Base-by-base conservation (phyloP, 495 filamentous ascomycete species). In the Trypethelium eluteriae region DNA sequence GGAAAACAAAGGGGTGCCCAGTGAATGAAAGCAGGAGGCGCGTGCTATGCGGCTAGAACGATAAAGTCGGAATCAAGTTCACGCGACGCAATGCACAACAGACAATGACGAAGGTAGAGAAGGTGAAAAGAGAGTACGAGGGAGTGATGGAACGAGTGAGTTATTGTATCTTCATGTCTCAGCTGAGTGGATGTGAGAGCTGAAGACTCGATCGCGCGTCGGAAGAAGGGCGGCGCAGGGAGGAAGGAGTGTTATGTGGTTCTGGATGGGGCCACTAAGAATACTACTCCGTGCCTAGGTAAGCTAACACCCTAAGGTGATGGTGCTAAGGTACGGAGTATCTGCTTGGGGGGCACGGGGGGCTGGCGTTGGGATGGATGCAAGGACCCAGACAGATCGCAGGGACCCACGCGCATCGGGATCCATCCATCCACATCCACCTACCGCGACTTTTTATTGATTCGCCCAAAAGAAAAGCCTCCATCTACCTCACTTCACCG, bases 41-140 rank as follows among this genome's bases (percentile, higher is more conserved):
- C 9, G 41, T 46, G 7, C 41, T 9, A 53, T 14, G 32, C 34
- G 18, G 32, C 34, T 18, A 35, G 32, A 35, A 59, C 36, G n/a
- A 59, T 59, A 32, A 18, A 32, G 53, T 32, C 36, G 36, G 18
- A 59, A 3, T 39, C 35, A 25, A 47, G 9, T 59, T 38, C 32
- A 41, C 12, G 56, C 35, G 18, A 47, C 16, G 64, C 46, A 34
- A 41, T 35, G 62, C 66, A 64, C 6, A 62, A 64, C 39, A 66
- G 49, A 56, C 62, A 49, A 64, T 57, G 53, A 16, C 18, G 38
- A 61, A 38, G 53, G 36, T 32, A 41, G 11, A 50, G 46, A 65
- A 59, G 62, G 38, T 50, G 46, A 32, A 53, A 68, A 59, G 41
- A 64, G 35, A 61, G 46, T 4, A 32, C 12, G 50, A 66, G 64